Evolutionary conservation across 208 protist species (phyloP), one percentile per base, ranked within the genome.

Genomic region (Leishmania guyanensis): DNA sequence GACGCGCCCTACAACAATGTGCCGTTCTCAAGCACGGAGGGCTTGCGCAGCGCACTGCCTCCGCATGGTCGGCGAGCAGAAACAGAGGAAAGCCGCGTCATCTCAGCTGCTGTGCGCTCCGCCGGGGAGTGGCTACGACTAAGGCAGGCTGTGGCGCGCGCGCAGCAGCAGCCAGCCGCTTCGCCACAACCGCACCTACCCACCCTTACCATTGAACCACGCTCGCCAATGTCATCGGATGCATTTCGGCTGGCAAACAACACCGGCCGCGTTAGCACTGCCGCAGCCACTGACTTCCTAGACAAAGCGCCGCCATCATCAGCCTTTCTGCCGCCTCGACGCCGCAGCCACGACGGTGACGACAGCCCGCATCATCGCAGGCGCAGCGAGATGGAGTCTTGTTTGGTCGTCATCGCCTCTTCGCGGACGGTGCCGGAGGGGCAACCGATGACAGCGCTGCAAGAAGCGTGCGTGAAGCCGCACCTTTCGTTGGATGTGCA

Each of bases 391-490:
- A n/a, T 48, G 73, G 54, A 50, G 73, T 33, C 8, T 8, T 64
- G 33, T 54, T 77, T 54, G 9, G 54, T 54, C 48, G 50, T 77
- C 51, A 20, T 64, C 17, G 39, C 39, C 36, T 65, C 73, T 22
- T 48, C 29, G 2, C 29, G 17, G 26, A 62, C 71, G 3, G 33
- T 77, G 53, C 73, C 73, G n/a, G 53, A 66, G 6, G 62, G 36
- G 16, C 73, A 56, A 16, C 54, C 73, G 8, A 62, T 77, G 73
- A 51, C 54, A 33, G 54, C 54, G 54, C 73, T 77, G 51, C 51
- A 5, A 33, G 36, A 53, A 12, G 73, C n/a, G 39, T 20, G 26
- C n/a, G 20, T n/a, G 33, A 4, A 5, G 16, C 2, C 73, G 54
- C 26, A 33, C 73, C 36, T 51, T 22, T 33, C 56, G 17, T 77